Conservation (phyloP, 1,284 basidiomycete genomes). For the Mycosarcoma maydis region DNA sequence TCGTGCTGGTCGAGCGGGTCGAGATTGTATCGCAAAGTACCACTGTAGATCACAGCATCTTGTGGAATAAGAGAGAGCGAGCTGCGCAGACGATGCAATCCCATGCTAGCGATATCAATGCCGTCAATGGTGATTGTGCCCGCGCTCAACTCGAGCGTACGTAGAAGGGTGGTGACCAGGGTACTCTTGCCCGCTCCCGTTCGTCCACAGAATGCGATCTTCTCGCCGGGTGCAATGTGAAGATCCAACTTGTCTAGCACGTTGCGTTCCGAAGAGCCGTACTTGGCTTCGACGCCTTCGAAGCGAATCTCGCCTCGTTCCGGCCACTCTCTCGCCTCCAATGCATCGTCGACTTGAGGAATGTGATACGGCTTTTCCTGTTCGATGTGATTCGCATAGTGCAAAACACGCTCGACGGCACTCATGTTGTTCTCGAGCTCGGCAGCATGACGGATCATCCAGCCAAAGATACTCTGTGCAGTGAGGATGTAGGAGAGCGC, state of each 20-base stretch:
- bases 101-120: constrained; percentile 72
- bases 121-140: constrained; percentile 47
- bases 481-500: constrained; percentile 79
- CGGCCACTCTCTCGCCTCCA: constrained; percentile 58
- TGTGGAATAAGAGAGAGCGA: constrained; percentile 82
- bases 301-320: constrained; percentile 50
- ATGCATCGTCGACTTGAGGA: constrained; percentile 66
- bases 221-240: constrained; percentile 51
- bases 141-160: constrained; percentile 69
- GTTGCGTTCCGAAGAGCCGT: constrained; percentile 69
- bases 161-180: constrained; percentile 33
- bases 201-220: constrained; percentile 59
- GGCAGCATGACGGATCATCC: constrained; percentile 78
- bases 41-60: constrained; percentile 78
- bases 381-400: constrained; percentile 74
- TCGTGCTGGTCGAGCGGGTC: constrained; percentile 78
- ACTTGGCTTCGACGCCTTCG: constrained; percentile 73
- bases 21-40: constrained; percentile 75
- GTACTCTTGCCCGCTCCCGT: constrained; percentile 54
- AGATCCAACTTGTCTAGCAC: constrained; percentile 74
- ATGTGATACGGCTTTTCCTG: constrained; percentile 20
- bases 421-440: constrained; percentile 73
- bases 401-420: constrained; percentile 76
- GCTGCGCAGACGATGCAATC: constrained; percentile 70
- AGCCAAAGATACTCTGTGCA: constrained; percentile 76